Evolutionary conservation across 2,329 filamentous ascomycete genomes (phyloP).

Genomic region (Colletotrichum tamarilloi): DNA sequence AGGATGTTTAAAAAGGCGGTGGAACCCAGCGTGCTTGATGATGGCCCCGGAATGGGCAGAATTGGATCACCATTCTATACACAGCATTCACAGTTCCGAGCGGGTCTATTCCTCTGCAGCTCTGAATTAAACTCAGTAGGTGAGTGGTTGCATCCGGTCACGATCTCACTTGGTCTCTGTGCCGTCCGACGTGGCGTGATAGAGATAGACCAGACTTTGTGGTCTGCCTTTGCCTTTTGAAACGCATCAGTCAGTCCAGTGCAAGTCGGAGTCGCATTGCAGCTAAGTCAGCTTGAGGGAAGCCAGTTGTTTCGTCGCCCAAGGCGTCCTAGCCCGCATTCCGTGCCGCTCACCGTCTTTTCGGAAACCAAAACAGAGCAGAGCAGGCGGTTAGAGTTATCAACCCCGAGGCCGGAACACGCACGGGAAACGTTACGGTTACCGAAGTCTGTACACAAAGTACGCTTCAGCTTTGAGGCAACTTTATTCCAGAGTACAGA

Average conservation of each 20-base stretch:
- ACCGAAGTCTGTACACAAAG: neutral
- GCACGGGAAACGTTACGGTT: neutral
- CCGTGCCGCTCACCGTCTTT: slow-evolving; percentile 31
- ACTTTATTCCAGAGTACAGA: too few species aligned
- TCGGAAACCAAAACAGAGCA: neutral
- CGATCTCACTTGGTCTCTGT: neutral
- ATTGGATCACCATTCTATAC: neutral
- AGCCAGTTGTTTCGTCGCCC: neutral
- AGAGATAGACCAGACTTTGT: neutral
- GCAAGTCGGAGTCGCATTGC: slow-evolving; percentile 19
- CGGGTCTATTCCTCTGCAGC: neutral
- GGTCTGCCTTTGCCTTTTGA: neutral
- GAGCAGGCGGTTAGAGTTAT: neutral
- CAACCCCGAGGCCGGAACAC: neutral
- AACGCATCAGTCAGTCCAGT: neutral
- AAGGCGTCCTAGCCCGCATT: neutral
- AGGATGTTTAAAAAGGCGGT: slow-evolving; percentile 5
- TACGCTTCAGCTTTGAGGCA: too few species aligned
- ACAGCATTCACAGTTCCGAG: neutral
- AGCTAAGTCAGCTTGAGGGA: slow-evolving; percentile 2
- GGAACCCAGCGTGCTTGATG: slow-evolving; percentile 3
- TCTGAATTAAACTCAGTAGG: neutral
- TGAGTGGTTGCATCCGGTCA: neutral
- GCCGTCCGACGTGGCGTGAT: slow-evolving; percentile 19
- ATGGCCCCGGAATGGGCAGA: slow-evolving; percentile 11